These are phyloP conservation scores for Alternaria atra DNA, from an alignment of 2,329 filamentous ascomycete species.

Conservation along the genomic window DNA sequence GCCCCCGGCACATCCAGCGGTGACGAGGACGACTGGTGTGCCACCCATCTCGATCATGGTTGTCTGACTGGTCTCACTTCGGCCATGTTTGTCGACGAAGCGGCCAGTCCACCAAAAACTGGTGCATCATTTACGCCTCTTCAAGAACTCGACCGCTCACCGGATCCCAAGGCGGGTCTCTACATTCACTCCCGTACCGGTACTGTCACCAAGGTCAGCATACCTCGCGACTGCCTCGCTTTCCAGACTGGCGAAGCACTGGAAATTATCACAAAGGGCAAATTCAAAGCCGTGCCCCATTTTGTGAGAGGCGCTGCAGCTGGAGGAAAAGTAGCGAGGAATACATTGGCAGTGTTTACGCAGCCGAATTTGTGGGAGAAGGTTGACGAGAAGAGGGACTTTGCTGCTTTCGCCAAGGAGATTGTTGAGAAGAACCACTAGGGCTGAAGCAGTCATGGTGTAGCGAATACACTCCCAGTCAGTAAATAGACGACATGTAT, in stretches of 20 bases:
- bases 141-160: slow-evolving; percentile 76
- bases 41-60: slow-evolving; percentile 88
- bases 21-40: slow-evolving; percentile 92
- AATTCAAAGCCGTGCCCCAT: slow-evolving; percentile 94
- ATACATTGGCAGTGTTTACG: slow-evolving; percentile 95
- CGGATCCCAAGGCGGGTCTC: slow-evolving; percentile 85
- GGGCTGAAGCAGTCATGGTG: slow-evolving; percentile 13
- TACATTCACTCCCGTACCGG: slow-evolving; percentile 91
- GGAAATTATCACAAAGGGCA: slow-evolving; percentile 88
- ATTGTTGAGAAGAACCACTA: slow-evolving; percentile 59
- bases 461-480: neutral
- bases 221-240: slow-evolving; percentile 88
- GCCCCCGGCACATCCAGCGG: slow-evolving; percentile 32
- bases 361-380: slow-evolving; percentile 89
- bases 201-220: slow-evolving; percentile 86
- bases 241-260: slow-evolving; percentile 96
- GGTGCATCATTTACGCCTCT: slow-evolving; percentile 60
- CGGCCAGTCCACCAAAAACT: slow-evolving; percentile 48
- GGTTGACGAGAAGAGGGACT: slow-evolving; percentile 75
- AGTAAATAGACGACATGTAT: slow-evolving; percentile 5
- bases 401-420: slow-evolving; percentile 76
- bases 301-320: slow-evolving; percentile 79
- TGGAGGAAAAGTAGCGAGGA: slow-evolving; percentile 62
- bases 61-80: slow-evolving; percentile 93
- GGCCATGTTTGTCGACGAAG: slow-evolving; percentile 94